Base-by-base conservation (phyloP, 345 rosid species). In the Capsella bursapastoris region DNA sequence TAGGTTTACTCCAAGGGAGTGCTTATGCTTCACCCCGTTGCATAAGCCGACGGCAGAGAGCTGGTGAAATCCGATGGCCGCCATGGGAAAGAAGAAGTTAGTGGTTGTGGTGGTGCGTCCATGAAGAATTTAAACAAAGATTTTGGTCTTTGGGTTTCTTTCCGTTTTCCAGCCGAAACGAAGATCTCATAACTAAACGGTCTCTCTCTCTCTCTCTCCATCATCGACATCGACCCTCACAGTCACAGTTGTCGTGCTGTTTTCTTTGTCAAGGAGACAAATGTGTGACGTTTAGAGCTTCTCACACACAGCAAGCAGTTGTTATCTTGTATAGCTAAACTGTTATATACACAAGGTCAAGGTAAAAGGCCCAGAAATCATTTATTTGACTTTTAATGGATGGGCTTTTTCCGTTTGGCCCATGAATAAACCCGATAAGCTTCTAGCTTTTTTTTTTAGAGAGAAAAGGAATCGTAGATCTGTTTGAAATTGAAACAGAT, bases 11-110 rank as follows among this genome's bases (percentile, higher is more conserved):
- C 68, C 72, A 31, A 40, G 37, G 37, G 41, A 34, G 11, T 34
- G 77, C 32, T 73, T 44, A 40, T 47, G 72, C 8, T 49, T 73
- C 66, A 48, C 60, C 12, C 59, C 8, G 63, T 7, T 50, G 61
- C 29, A 45, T 9, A 70, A 35, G 34, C 61, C 62, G 62, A 71
- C 48, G 32, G 63, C 53, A 37, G 71, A 71, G 56, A 77, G 76
- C 16, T 64, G 1, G 32, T 55, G 44, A 16, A 70, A 47, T 63
- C 53, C 66, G 38, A 60, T 64, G 72, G 80, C 48, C 9, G 72
- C 76, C 72, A 71, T 64, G 63, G 70, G 62, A 11, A 49, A 66
- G 51, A 57, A 67, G 62, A 22, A 76, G 75, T 62, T 57, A 48
- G 18, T 10, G 37, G 14, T 15, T 6, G 37, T 34, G 38, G 16